Percentiles rank a stretch among this genome's conserved stretches.
Evolutionary conservation across 129 eudicot species (phyloP).

Genomic region (Centella asiatica): DNA sequence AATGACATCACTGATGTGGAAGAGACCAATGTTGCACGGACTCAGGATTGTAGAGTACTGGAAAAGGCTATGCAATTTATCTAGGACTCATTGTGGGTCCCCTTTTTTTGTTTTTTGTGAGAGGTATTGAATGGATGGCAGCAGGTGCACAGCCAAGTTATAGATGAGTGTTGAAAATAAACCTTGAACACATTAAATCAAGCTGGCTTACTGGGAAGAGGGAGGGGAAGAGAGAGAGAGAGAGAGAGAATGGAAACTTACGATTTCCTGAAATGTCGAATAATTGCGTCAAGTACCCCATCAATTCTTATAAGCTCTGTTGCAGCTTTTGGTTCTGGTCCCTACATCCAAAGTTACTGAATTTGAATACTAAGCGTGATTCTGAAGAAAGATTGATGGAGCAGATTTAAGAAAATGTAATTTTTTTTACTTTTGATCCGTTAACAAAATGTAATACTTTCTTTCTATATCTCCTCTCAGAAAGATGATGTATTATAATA

Average conservation of each 20-base stretch:
- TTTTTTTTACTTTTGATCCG: too few species aligned
- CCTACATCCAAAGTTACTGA: slow-evolving; percentile 43
- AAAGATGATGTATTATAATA: too few species aligned
- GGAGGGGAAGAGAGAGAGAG: too few species aligned
- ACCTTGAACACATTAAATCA: neutral
- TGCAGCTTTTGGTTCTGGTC: slow-evolving; percentile 88
- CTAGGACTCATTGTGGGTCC: too few species aligned
- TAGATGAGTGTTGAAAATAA: neutral
- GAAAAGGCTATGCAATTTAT: too few species aligned
- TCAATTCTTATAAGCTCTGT: slow-evolving; percentile 69
- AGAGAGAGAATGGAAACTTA: slow-evolving; percentile 30
- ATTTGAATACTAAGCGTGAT: neutral
- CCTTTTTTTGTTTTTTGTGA: too few species aligned
- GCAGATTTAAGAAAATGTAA: neutral
- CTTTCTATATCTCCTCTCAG: too few species aligned
- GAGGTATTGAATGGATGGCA: neutral
- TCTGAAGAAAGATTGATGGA: neutral
- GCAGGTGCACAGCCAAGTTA: neutral
- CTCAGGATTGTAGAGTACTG: too few species aligned
- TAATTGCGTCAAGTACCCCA: slow-evolving; percentile 79
- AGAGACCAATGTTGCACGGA: too few species aligned
- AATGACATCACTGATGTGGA: too few species aligned
- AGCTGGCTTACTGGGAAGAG: neutral
- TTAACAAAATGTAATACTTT: too few species aligned
- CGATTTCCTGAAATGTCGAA: slow-evolving; percentile 78